Percentiles rank a stretch among this genome's conserved stretches.
Conservation (phyloP, 1,139 yeast genomes). For the Saccharomyces hybrid region DNA sequence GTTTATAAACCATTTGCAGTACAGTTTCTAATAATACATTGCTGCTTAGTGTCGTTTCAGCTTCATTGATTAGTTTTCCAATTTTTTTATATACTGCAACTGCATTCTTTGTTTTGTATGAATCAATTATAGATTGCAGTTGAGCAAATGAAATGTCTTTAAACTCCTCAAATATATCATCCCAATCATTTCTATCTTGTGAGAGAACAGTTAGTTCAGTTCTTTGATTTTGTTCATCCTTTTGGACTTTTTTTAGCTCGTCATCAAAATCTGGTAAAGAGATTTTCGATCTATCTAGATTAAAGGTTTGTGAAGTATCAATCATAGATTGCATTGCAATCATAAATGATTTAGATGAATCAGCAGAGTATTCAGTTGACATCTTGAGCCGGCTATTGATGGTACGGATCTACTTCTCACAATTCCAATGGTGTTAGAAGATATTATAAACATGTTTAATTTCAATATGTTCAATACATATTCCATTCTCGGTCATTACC, state of each 20-base stretch:
- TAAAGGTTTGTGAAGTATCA: conserved; percentile 37
- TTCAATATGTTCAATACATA: neutral
- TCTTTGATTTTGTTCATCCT: conserved; percentile 12
- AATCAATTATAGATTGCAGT: conserved; percentile 24
- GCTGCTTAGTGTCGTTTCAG: conserved; percentile 14
- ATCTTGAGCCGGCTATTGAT: conserved; percentile 12
- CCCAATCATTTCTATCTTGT: conserved; percentile 33
- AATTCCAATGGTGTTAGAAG: neutral
- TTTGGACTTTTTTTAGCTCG: conserved; percentile 21
- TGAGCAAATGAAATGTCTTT: conserved; percentile 31
- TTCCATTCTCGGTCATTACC: neutral
- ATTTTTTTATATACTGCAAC: conserved; percentile 33
- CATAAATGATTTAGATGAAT: conserved; percentile 72
- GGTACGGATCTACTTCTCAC: neutral
- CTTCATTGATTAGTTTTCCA: conserved; percentile 21
- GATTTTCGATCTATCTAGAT: conserved; percentile 20
- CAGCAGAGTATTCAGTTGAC: conserved; percentile 40
- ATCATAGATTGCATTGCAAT: conserved; percentile 67
- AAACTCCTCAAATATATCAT: conserved; percentile 35
- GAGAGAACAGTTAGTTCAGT: conserved; percentile 25
- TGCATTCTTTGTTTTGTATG: conserved; percentile 33
- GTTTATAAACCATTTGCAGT: conserved; percentile 22
- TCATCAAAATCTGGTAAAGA: conserved; percentile 28
- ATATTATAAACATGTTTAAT: too few species aligned
- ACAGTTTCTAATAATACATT: conserved; percentile 30